phyloP scores from a whole-genome alignment of 177 flowering plant genomes.

The Vitis hybrid region DNA sequence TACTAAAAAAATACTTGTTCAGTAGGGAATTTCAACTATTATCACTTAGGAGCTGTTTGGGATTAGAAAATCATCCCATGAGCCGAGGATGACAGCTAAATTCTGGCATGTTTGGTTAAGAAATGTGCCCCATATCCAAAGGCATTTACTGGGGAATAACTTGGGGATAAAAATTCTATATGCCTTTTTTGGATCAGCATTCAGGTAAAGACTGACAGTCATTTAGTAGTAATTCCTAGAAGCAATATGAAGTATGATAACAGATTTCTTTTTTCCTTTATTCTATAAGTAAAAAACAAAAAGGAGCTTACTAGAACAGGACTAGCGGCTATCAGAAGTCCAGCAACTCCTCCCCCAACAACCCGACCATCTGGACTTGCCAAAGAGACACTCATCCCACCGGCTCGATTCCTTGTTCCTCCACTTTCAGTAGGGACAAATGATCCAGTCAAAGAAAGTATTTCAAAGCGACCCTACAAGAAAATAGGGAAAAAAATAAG shows the following conservation, averaged over 20 bases:
- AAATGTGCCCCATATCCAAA: too few species aligned
- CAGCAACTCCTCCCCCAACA: slow-evolving; percentile 42
- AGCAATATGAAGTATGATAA: too few species aligned
- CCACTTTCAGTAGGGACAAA: slow-evolving; percentile 31
- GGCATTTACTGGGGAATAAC: too few species aligned
- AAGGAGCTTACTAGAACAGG: slow-evolving; percentile 31
- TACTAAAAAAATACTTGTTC: too few species aligned
- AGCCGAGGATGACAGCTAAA: neutral
- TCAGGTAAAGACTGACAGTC: too few species aligned
- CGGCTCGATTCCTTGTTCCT: slow-evolving; percentile 34
- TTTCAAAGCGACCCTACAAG: slow-evolving; percentile 43
- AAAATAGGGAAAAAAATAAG: neutral
- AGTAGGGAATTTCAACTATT: neutral
- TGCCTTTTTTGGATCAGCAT: too few species aligned
- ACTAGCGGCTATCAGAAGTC: slow-evolving; percentile 37
- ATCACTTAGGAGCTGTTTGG: neutral
- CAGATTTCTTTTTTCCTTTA: too few species aligned
- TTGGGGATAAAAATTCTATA: too few species aligned
- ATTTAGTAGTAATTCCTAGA: too few species aligned
- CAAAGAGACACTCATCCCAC: slow-evolving; percentile 41
- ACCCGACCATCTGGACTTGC: slow-evolving; percentile 43
- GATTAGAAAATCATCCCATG: too few species aligned
- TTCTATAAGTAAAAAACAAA: too few species aligned
- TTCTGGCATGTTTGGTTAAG: neutral
- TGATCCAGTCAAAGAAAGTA: slow-evolving; percentile 38